phyloP scores from a whole-genome alignment of 495 filamentous ascomycete genomes.

The Neurospora intermedia region DNA sequence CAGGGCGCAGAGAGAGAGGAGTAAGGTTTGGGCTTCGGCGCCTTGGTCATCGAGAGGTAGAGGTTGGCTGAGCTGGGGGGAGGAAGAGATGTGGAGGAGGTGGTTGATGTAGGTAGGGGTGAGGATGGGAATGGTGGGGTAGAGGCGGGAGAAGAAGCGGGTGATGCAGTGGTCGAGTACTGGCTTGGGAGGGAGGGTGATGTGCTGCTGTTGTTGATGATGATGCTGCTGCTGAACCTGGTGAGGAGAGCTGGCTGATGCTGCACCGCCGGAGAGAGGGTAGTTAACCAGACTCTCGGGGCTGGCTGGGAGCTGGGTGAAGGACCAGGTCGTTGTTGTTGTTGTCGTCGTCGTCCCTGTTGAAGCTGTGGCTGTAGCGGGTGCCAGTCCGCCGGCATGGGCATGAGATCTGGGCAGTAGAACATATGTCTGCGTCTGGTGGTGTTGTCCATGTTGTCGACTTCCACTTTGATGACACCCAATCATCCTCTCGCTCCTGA shows the following conservation, averaged over 20 bases:
- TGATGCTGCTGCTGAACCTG: constrained; percentile 1
- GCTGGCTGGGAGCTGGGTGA: background rate
- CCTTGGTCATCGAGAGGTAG: background rate
- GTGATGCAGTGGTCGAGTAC: constrained; percentile 23
- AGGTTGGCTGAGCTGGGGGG: background rate
- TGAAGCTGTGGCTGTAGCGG: background rate
- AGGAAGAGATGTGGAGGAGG: constrained; percentile 13
- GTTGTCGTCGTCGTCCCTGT: background rate
- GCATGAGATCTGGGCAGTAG: background rate
- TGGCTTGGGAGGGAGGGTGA: constrained; percentile 5
- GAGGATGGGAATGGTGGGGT: constrained; percentile 32
- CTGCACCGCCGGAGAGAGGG: background rate
- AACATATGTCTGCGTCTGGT: background rate
- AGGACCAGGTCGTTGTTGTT: background rate
- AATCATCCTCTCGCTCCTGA: background rate
- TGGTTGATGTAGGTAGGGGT: constrained; percentile 18
- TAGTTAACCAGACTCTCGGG: background rate
- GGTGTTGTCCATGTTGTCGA: background rate
- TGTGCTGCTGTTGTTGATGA: background rate
- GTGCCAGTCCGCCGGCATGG: background rate
- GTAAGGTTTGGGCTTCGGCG: constrained; percentile 20
- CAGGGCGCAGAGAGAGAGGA: constrained; percentile 26
- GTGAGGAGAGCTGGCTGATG: background rate
- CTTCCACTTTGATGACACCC: background rate
- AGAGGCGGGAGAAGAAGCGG: constrained; percentile 31